Percentiles rank a stretch among this genome's conserved stretches.
Conservation (phyloP, 768 basidiomycete species). For the Tylopilus rubrobrunneus region DNA sequence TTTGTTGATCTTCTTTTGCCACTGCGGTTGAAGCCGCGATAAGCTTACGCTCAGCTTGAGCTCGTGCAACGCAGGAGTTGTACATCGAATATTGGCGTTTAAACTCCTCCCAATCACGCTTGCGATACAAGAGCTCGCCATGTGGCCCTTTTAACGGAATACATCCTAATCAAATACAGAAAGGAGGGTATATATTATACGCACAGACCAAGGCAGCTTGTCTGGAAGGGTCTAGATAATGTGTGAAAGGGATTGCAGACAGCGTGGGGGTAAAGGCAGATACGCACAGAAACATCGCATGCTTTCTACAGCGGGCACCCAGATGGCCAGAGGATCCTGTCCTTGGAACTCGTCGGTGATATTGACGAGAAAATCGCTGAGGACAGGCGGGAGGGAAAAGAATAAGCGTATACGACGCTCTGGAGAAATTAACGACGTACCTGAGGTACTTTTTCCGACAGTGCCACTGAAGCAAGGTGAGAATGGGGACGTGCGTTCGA, state of each 20-base stretch:
- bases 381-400: not conserved
- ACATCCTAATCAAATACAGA: not conserved
- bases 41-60: not conserved
- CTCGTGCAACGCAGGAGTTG: not conserved
- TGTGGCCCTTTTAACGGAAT: slow-evolving; percentile 18
- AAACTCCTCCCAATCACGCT: slow-evolving; percentile 13
- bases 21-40: not conserved
- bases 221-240: slow-evolving; percentile 1
- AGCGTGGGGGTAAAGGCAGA: not conserved
- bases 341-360: not conserved
- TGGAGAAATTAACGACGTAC: slow-evolving; percentile 10
- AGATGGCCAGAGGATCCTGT: not conserved
- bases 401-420: too few species aligned
- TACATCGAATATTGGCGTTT: slow-evolving; percentile 1
- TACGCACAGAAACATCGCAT: slow-evolving; percentile 20
- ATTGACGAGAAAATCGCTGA: slow-evolving; percentile 14
- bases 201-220: slow-evolving; percentile 3
- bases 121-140: slow-evolving; percentile 13
- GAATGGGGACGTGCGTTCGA: not conserved
- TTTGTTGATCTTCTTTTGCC: not conserved
- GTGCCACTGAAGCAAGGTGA: slow-evolving; percentile 11
- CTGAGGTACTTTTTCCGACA: slow-evolving; percentile 14
- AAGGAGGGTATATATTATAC: too few species aligned
- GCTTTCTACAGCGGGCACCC: slow-evolving; percentile 25
- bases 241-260: not conserved